phyloP scores from a whole-genome alignment of 108 stramenopile genomes.

The Nitzschia sp. region DNA sequence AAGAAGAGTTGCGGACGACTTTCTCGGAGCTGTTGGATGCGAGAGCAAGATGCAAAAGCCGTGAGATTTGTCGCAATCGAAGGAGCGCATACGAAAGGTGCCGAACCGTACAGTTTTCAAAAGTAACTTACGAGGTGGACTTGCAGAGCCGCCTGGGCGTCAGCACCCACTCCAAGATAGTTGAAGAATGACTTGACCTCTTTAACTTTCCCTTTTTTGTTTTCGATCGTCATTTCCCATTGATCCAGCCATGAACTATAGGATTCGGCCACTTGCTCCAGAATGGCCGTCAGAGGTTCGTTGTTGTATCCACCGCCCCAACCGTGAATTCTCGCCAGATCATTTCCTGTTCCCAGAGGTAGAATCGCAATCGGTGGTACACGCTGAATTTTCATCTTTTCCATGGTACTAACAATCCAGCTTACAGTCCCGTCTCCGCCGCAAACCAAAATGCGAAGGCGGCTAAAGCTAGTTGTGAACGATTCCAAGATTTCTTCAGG shows the following conservation, averaged over 20 bases:
- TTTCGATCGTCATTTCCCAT: conserved; percentile 75
- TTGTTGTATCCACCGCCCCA: conserved; percentile 91
- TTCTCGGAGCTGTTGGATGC: conserved; percentile 48
- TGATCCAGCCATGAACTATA: conserved; percentile 80
- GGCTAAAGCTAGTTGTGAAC: conserved; percentile 55
- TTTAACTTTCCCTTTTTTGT: conserved; percentile 47
- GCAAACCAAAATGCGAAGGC: conserved; percentile 80
- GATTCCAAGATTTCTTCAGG: conserved; percentile 81
- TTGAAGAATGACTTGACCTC: conserved; percentile 76
- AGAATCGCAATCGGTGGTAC: conserved; percentile 91
- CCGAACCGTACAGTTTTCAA: too few species aligned
- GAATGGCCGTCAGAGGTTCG: conserved; percentile 69
- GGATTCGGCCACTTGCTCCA: conserved; percentile 75
- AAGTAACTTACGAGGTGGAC: conserved; percentile 66
- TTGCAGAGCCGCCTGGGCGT: conserved; percentile 86
- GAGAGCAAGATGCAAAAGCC: not conserved
- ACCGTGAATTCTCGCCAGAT: conserved; percentile 77
- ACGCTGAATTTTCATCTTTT: conserved; percentile 71
- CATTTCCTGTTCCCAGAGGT: conserved; percentile 92
- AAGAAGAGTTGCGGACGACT: conserved; percentile 83
- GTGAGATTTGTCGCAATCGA: not conserved
- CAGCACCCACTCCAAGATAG: conserved; percentile 90
- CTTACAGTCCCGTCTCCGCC: conserved; percentile 94
- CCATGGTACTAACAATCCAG: conserved; percentile 87
- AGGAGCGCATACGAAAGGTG: too few species aligned